phyloP scores from a whole-genome alignment of 768 basidiomycete species.

The Royoungia palumana region DNA sequence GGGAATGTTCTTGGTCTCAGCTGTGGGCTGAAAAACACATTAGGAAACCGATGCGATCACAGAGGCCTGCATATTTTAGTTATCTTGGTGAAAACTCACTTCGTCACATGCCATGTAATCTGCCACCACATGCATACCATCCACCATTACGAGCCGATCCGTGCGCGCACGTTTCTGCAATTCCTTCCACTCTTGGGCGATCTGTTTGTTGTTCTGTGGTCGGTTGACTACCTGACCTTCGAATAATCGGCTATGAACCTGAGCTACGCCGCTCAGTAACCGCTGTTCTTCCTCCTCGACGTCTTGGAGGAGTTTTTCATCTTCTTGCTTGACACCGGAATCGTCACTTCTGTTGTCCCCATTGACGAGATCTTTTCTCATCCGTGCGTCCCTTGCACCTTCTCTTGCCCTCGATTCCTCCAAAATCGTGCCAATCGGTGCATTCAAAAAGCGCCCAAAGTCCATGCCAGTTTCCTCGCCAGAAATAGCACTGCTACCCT shows the following conservation, averaged over 20 bases:
- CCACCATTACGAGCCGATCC: slow-evolving; percentile 38
- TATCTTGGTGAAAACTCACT: slow-evolving; percentile 27
- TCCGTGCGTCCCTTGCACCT: slow-evolving; percentile 40
- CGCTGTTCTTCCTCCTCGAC: slow-evolving; percentile 53
- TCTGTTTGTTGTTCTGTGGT: slow-evolving; percentile 38
- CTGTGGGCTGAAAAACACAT: slow-evolving; percentile 13
- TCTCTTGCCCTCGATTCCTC: slow-evolving; percentile 44
- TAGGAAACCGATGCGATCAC: not conserved
- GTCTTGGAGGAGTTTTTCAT: slow-evolving; percentile 33
- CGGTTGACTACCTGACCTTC: slow-evolving; percentile 46
- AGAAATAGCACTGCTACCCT: slow-evolving; percentile 54
- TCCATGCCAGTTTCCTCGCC: slow-evolving; percentile 37
- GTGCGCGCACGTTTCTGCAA: slow-evolving; percentile 43
- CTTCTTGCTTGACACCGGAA: slow-evolving; percentile 14
- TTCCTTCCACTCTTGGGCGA: slow-evolving; percentile 45
- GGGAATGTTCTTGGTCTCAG: slow-evolving; percentile 9
- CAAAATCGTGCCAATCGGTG: slow-evolving; percentile 44
- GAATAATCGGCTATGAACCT: slow-evolving; percentile 56
- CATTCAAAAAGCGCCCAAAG: slow-evolving; percentile 42
- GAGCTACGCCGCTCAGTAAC: slow-evolving; percentile 53
- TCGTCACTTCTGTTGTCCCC: slow-evolving; percentile 1
- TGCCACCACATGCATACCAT: slow-evolving; percentile 35
- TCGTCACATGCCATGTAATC: slow-evolving; percentile 25
- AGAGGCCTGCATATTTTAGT: not conserved
- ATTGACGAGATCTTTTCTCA: slow-evolving; percentile 40